Conservation (phyloP, 345 rosid species). For the Eucalyptus dawsonii region DNA sequence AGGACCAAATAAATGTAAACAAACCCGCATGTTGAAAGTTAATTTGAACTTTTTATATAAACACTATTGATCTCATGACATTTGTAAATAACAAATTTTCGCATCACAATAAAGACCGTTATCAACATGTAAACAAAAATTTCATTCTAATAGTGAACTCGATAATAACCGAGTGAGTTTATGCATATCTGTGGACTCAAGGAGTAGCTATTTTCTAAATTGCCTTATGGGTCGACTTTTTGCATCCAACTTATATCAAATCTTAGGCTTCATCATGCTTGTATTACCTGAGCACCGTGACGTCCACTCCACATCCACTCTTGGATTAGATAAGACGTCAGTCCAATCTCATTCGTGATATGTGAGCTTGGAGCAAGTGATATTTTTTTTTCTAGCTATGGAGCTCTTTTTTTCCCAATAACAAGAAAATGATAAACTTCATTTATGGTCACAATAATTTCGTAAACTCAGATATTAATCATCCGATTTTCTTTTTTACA, state of each 20-base stretch:
- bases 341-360: not conserved
- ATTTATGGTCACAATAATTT: no score
- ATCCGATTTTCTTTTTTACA: not conserved
- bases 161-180: not conserved
- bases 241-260: not conserved
- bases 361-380: not conserved
- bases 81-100: no score
- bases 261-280: not conserved
- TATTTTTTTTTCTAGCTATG: not conserved
- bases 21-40: not conserved
- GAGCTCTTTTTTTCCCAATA: not conserved
- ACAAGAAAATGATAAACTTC: not conserved
- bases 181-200: accelerated
- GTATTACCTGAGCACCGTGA: not conserved
- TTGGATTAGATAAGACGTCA: not conserved
- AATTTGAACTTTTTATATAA: no score
- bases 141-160: no score
- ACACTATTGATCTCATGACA: not conserved
- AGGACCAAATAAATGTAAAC: not conserved
- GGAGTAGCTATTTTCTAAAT: not conserved
- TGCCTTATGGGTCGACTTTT: not conserved
- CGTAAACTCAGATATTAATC: no score
- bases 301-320: not conserved
- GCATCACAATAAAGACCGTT: not conserved
- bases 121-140: no score